These are phyloP conservation scores for Amanita jacksonii DNA, from an alignment of 768 basidiomycete genomes.

Conservation along the genomic window DNA sequence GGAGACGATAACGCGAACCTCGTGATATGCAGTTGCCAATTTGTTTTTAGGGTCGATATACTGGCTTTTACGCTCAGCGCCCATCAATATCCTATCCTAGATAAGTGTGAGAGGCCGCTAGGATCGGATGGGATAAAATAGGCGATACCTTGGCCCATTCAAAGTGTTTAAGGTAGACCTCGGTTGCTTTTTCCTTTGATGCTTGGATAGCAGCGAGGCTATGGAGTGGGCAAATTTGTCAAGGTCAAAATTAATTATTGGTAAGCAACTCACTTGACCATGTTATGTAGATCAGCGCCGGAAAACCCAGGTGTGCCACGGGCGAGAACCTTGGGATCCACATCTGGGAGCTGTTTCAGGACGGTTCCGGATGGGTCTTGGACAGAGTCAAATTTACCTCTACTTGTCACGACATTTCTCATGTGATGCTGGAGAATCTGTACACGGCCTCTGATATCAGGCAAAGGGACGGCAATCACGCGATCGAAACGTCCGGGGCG, in stretches of 20 bases:
- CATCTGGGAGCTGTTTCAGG: constrained; percentile 33
- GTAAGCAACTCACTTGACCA: constrained; percentile 72
- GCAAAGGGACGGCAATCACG: constrained; percentile 84
- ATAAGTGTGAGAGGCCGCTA: neutral
- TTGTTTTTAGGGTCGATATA: constrained; percentile 85
- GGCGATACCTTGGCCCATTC: constrained; percentile 89
- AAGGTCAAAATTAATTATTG: constrained; percentile 3
- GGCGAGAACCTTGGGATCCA: constrained; percentile 82
- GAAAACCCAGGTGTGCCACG: constrained; percentile 95
- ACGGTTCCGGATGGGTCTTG: constrained; percentile 1
- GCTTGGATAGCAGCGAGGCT: constrained; percentile 94
- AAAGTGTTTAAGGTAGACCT: constrained; percentile 74
- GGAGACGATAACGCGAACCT: constrained; percentile 37
- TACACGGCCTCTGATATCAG: constrained; percentile 91
- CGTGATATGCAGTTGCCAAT: constrained; percentile 91
- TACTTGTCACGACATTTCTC: constrained; percentile 58
- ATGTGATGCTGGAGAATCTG: constrained; percentile 92
- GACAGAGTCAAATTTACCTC: constrained; percentile 28
- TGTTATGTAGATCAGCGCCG: constrained; percentile 93
- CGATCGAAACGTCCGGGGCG: constrained; percentile 96
- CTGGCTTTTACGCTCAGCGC: constrained; percentile 85
- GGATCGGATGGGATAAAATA: neutral
- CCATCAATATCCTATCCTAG: constrained; percentile 93
- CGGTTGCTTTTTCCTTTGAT: constrained; percentile 66
- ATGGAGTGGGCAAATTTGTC: constrained; percentile 8